Conservation (phyloP, 2,329 filamentous ascomycete genomes). For the Nothophoma quercina region DNA sequence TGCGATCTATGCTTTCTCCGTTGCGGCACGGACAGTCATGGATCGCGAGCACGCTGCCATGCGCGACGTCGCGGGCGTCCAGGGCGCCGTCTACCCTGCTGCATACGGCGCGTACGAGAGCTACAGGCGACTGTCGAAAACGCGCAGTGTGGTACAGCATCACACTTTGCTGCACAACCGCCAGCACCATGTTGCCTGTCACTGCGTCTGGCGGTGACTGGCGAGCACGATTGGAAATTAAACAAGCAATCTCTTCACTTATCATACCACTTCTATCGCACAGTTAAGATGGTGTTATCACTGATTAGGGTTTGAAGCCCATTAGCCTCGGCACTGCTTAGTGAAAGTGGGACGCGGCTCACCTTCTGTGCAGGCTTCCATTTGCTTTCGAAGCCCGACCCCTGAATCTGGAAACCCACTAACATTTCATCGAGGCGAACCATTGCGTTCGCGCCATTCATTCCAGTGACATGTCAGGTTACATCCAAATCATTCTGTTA, state of each 20-base stretch:
- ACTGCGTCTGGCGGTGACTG: slow-evolving; percentile 1
- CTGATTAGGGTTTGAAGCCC: slow-evolving; percentile 5
- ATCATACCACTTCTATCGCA: slow-evolving; percentile 19
- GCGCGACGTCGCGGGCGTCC: slow-evolving; percentile 9
- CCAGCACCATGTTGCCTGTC: slow-evolving; percentile 2
- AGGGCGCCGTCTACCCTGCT: slow-evolving; percentile 4
- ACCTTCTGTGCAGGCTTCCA: slow-evolving; percentile 38
- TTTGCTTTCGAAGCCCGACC: slow-evolving; percentile 38
- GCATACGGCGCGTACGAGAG: slow-evolving; percentile 11
- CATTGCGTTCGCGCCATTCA: slow-evolving; percentile 24
- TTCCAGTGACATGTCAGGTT: slow-evolving; percentile 28
- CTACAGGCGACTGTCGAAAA: slow-evolving; percentile 1
- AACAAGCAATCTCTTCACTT: slow-evolving; percentile 17
- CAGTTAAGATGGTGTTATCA: slow-evolving; percentile 18
- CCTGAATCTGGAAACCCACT: slow-evolving; percentile 9
- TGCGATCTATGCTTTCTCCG: slow-evolving; percentile 20
- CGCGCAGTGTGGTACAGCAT: slow-evolving; percentile 1
- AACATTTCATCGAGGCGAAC: neutral
- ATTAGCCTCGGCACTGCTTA: slow-evolving; percentile 15
- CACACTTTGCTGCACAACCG: neutral
- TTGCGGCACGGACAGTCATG: slow-evolving; percentile 14
- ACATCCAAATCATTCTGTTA: slow-evolving; percentile 20
- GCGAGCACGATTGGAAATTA: slow-evolving; percentile 15
- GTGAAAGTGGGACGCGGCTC: slow-evolving; percentile 13
- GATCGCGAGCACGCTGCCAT: slow-evolving; percentile 10